These are phyloP conservation scores for Umbellularia californica DNA, from an alignment of 164 flowering plant genomes.

Conservation along the genomic window DNA sequence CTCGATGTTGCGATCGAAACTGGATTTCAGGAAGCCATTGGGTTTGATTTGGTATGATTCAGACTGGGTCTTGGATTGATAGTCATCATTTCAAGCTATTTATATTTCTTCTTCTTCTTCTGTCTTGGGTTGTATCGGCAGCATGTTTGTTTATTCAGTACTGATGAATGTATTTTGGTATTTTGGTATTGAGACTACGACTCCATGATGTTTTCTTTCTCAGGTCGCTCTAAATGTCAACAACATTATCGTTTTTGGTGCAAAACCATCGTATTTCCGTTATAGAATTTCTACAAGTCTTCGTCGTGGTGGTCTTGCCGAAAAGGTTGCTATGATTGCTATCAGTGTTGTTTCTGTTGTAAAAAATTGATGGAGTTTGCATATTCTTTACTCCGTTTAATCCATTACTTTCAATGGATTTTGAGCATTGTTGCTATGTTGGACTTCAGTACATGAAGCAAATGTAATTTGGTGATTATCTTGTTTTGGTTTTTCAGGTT, in stretches of 20 bases:
- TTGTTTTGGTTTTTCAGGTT: no score
- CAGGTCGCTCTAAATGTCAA: conserved; percentile 99
- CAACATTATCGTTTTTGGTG: conserved; percentile 94
- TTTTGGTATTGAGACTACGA: background rate
- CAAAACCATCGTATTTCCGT: conserved; percentile 87
- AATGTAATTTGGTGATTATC: no score
- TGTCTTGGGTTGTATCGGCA: no score
- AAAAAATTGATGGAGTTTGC: background rate
- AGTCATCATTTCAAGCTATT: no score
- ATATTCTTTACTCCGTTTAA: background rate
- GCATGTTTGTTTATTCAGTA: background rate
- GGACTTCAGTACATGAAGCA: no score
- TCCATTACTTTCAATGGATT: background rate
- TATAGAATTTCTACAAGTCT: conserved; percentile 93
- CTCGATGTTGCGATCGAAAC: conserved; percentile 95
- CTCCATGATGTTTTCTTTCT: conserved; percentile 4
- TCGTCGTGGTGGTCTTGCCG: conserved; percentile 97
- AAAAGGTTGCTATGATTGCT: conserved; percentile 45
- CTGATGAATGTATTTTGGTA: background rate
- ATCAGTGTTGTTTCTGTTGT: background rate
- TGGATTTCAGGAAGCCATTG: conserved; percentile 91
- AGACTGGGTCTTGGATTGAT: background rate
- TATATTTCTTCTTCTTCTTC: no score
- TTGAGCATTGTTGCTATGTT: background rate
- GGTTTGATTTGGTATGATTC: conserved; percentile 82